Conservation (phyloP, 441 rosid species). For the Euphorbia corollata region DNA sequence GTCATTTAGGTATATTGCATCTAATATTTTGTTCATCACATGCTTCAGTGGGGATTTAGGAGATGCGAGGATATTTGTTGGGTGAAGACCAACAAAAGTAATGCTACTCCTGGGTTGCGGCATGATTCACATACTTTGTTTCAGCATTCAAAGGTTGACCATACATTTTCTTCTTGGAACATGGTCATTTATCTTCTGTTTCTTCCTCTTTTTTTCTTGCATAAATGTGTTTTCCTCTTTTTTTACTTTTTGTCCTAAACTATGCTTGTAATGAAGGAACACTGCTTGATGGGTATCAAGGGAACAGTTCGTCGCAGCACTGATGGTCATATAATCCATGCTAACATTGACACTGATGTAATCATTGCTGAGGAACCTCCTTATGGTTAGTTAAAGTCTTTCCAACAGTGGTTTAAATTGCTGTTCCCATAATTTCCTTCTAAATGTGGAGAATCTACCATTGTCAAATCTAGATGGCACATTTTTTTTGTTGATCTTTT, state of each 20-base stretch:
- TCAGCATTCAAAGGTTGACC: conserved; percentile 92
- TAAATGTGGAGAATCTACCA: background rate
- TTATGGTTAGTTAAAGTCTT: conserved; percentile 56
- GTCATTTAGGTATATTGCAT: background rate
- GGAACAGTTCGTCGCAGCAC: conserved; percentile 99
- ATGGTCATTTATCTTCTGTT: conserved; percentile 1
- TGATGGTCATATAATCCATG: conserved; percentile 97
- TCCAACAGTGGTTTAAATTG: background rate
- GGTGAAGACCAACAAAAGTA: conserved; percentile 95
- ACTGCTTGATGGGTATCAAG: conserved; percentile 98
- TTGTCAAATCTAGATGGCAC: background rate
- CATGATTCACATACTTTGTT: conserved; percentile 93
- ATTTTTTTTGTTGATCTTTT: background rate
- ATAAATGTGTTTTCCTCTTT: conserved; percentile 7
- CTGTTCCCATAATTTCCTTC: background rate
- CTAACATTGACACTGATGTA: conserved; percentile 96
- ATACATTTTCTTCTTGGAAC: conserved; percentile 16
- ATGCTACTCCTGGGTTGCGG: conserved; percentile 83
- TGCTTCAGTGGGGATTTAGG: conserved; percentile 87
- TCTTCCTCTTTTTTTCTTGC: conserved; percentile 12
- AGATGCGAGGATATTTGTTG: conserved; percentile 99
- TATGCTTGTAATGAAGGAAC: conserved; percentile 55
- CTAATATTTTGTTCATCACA: conserved; percentile 15
- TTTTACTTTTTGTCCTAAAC: conserved; percentile 11
- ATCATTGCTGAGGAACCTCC: conserved; percentile 98